Evolutionary conservation across 345 rosid genomes (phyloP).

Genomic region (Geranium brycei): DNA sequence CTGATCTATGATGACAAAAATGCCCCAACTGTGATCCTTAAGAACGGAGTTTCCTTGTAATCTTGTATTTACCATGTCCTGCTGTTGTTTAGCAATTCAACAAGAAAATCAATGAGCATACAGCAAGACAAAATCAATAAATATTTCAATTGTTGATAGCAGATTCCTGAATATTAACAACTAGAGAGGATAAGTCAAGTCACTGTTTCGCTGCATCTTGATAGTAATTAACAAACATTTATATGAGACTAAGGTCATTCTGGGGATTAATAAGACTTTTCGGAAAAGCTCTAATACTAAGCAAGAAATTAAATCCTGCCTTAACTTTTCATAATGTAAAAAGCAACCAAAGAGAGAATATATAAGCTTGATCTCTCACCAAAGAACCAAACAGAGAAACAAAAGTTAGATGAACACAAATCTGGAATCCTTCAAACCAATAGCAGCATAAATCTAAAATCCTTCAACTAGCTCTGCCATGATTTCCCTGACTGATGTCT

Average conservation of each 20-base stretch:
- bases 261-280: conserved; percentile 15
- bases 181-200: not conserved
- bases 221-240: not conserved
- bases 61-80: not conserved
- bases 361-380: conserved; percentile 10
- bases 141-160: too few species aligned
- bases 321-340: conserved; percentile 17
- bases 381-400: conserved; percentile 2
- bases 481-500: conserved; percentile 53
- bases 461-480: conserved; percentile 11
- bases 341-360: conserved; percentile 15
- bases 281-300: conserved; percentile 15
- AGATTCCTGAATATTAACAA: too few species aligned
- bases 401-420: not conserved
- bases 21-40: conserved; percentile 13
- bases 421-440: not conserved
- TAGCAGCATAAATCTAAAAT: not conserved
- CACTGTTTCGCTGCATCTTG: not conserved
- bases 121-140: not conserved
- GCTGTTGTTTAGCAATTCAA: too few species aligned
- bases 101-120: not conserved
- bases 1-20: conserved; percentile 14
- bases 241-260: conserved; percentile 17
- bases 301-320: conserved; percentile 9
- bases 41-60: not conserved